Evolutionary conservation across 2,329 filamentous ascomycete species (phyloP).

Genomic region (Aspergillus sp.): DNA sequence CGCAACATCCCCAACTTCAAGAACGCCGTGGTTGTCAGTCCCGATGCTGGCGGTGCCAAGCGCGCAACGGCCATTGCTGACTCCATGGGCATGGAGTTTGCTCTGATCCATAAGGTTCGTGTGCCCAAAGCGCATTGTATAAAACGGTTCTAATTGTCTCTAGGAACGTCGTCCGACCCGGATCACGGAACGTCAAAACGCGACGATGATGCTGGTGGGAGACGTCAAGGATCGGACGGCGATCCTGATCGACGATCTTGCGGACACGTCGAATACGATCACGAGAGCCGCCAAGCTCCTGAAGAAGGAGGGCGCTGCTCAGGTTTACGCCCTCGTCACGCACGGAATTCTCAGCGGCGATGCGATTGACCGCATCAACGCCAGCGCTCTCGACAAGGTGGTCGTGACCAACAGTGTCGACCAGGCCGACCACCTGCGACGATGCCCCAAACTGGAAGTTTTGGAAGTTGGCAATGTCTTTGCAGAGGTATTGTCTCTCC

Average conservation of each 20-base stretch:
- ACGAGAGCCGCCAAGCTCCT: constrained; percentile 94
- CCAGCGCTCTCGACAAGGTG: constrained; percentile 87
- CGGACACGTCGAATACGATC: constrained; percentile 95
- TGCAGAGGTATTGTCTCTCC: constrained; percentile 64
- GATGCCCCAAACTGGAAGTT: constrained; percentile 86
- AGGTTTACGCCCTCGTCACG: constrained; percentile 87
- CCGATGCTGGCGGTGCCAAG: constrained; percentile 95
- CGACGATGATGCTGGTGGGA: constrained; percentile 92
- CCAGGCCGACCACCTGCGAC: constrained; percentile 73
- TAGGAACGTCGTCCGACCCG: constrained; percentile 86
- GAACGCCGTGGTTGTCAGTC: constrained; percentile 88
- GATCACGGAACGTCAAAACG: constrained; percentile 76
- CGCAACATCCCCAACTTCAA: constrained; percentile 81
- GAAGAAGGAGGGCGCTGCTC: constrained; percentile 86
- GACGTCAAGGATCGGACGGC: constrained; percentile 77
- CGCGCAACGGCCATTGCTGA: constrained; percentile 94
- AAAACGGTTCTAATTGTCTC: constrained; percentile 19
- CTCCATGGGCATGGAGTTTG: constrained; percentile 89
- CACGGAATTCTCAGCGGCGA: constrained; percentile 95
- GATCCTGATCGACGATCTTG: constrained; percentile 91
- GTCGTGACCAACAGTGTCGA: constrained; percentile 95
- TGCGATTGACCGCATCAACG: constrained; percentile 90
- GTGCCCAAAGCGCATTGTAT: background rate
- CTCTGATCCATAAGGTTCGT: constrained; percentile 91
- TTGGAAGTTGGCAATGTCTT: constrained; percentile 87